Evolutionary conservation across 768 basidiomycete species (phyloP).

Genomic region (Scleroderma citrinum): DNA sequence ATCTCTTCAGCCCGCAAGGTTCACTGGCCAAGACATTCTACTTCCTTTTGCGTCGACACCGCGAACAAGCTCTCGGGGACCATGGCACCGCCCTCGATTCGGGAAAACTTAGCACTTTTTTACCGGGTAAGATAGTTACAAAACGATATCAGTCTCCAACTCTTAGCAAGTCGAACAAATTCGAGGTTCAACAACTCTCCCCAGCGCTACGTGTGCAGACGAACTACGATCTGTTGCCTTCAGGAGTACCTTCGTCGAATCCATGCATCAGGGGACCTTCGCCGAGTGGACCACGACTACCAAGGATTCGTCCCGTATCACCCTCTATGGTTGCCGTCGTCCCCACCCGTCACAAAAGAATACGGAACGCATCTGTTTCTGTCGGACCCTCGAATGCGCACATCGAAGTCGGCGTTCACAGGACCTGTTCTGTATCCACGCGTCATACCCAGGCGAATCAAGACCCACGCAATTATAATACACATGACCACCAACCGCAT

Average conservation of each 20-base stretch:
- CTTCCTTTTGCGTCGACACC: constrained; percentile 71
- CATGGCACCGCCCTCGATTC: constrained; percentile 41
- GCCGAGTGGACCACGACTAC: constrained; percentile 48
- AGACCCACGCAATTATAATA: constrained; percentile 24
- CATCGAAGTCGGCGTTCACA: constrained; percentile 14
- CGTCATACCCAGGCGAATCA: constrained; percentile 18
- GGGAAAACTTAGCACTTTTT: constrained; percentile 15
- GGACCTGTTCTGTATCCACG: constrained; percentile 23
- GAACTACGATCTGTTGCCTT: constrained; percentile 12
- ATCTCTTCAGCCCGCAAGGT: constrained; percentile 66
- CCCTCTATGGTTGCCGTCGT: constrained; percentile 21
- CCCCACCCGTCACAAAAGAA: constrained; percentile 27
- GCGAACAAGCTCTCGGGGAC: constrained; percentile 56
- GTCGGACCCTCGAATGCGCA: constrained; percentile 12
- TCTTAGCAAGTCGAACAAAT: constrained; percentile 22
- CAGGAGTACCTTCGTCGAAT: too few relatives aligned
- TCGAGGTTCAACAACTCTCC: constrained; percentile 8
- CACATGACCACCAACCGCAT: constrained; percentile 27
- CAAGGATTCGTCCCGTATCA: constrained; percentile 23
- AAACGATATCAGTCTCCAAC: constrained; percentile 40
- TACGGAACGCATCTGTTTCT: constrained; percentile 20
- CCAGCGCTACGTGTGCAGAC: constrained; percentile 17
- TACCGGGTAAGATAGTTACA: constrained; percentile 27
- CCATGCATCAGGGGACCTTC: constrained; percentile 13
- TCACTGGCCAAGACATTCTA: constrained; percentile 86